Conservation (phyloP, 257 asterid species). For the Agastache rugosa region DNA sequence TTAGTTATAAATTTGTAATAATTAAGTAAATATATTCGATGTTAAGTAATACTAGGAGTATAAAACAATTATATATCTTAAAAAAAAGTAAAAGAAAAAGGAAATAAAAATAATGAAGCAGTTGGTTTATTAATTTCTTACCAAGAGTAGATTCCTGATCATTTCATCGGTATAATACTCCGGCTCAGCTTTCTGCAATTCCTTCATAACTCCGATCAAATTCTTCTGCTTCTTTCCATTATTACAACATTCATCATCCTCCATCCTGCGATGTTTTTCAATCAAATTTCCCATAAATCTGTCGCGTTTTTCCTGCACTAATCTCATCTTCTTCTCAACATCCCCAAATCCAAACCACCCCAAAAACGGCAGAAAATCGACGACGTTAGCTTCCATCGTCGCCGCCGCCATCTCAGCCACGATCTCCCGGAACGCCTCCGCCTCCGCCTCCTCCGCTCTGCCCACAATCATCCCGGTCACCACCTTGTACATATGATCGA, state of each 20-base stretch:
- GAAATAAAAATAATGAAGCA: not conserved
- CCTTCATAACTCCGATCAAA: slow-evolving; percentile 34
- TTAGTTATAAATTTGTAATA: too few species aligned
- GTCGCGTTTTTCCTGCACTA: slow-evolving; percentile 45
- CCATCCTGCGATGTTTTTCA: slow-evolving; percentile 17
- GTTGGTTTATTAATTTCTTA: not conserved
- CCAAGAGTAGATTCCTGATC: slow-evolving; percentile 46
- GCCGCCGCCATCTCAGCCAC: slow-evolving; percentile 44
- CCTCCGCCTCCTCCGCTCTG: slow-evolving; percentile 4
- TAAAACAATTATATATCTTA: too few species aligned
- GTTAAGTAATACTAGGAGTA: too few species aligned
- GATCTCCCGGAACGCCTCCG: slow-evolving; percentile 36
- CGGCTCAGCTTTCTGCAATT: slow-evolving; percentile 39
- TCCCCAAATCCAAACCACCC: slow-evolving; percentile 41
- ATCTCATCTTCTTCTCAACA: slow-evolving; percentile 36
- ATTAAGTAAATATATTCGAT: too few species aligned
- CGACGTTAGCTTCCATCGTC: slow-evolving; percentile 43
- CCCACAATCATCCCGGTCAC: slow-evolving; percentile 44
- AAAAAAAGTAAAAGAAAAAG: too few species aligned
- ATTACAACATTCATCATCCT: not conserved
- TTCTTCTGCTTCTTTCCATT: not conserved
- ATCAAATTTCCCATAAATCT: slow-evolving; percentile 41
- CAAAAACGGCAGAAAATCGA: slow-evolving; percentile 46
- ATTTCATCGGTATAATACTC: slow-evolving; percentile 42
- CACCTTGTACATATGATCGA: slow-evolving; percentile 31